These are phyloP conservation scores for Penicillium sp. DNA, from an alignment of 2,329 filamentous ascomycete species.

Conservation along the genomic window DNA sequence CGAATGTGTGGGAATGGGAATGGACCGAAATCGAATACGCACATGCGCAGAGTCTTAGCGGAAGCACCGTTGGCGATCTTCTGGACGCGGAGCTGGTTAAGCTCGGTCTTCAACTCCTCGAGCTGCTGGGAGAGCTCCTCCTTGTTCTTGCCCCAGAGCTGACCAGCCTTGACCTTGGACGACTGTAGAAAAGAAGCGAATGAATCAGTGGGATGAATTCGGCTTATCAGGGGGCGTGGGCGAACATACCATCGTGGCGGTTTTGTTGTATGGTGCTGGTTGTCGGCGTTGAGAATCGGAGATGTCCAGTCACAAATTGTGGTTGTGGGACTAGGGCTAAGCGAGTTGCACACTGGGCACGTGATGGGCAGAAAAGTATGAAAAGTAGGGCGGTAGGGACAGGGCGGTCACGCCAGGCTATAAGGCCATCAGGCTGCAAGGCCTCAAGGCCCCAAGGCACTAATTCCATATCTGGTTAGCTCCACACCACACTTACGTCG, in stretches of 20 bases:
- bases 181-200: constrained; percentile 51
- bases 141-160: constrained; percentile 99
- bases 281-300: constrained; percentile 50
- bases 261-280: constrained; percentile 50
- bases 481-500: constrained; percentile 20
- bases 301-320: constrained; percentile 46
- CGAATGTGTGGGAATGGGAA: constrained; percentile 18
- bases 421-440: neutral
- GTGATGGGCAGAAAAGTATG: constrained; percentile 22
- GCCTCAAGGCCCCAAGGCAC: constrained; percentile 9
- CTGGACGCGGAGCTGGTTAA: constrained; percentile 95
- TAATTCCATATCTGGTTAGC: constrained; percentile 20
- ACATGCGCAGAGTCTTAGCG: constrained; percentile 98
- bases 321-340: constrained; percentile 53
- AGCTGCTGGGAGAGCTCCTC: constrained; percentile 96
- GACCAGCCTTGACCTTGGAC: constrained; percentile 87
- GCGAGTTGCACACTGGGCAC: constrained; percentile 42
- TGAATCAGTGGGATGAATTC: constrained; percentile 26
- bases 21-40: constrained; percentile 50
- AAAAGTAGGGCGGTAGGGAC: neutral
- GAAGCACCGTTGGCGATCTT: constrained; percentile 93
- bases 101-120: constrained; percentile 92
- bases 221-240: constrained; percentile 11
- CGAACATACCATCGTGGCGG: constrained; percentile 50
- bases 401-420: neutral